A percentile compares a stretch with the other conserved stretches of the same genome.
Evolutionary conservation across 768 basidiomycete species (phyloP).

Genomic region (Pleurotus eryngii): DNA sequence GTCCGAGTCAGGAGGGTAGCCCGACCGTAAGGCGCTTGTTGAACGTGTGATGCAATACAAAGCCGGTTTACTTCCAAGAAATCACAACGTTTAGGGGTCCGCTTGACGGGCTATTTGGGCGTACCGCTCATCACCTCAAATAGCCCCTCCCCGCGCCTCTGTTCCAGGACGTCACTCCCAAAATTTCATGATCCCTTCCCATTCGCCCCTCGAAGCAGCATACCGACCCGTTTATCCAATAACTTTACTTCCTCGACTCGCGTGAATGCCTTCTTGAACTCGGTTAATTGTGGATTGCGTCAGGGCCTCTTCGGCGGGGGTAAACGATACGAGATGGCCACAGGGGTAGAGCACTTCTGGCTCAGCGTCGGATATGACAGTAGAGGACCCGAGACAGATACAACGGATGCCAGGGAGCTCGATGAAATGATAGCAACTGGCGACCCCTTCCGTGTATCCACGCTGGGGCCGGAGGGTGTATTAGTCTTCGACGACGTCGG

Average conservation of each 20-base stretch:
- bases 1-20: too few species aligned
- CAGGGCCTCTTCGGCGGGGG: constrained; percentile 43
- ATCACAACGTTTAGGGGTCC: too few species aligned
- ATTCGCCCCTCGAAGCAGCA: constrained; percentile 75
- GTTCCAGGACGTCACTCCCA: constrained; percentile 73
- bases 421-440: constrained; percentile 15
- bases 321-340: constrained; percentile 57
- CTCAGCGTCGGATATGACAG: constrained; percentile 72
- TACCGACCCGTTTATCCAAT: constrained; percentile 44
- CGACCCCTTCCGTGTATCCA: background rate
- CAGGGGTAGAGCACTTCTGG: constrained; percentile 51
- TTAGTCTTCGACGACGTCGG: background rate
- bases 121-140: constrained; percentile 64
- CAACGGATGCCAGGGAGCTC: constrained; percentile 51
- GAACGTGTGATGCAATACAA: too few species aligned
- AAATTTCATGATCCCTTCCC: constrained; percentile 83
- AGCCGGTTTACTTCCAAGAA: too few species aligned
- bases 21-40: too few species aligned
- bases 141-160: constrained; percentile 55
- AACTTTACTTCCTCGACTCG: constrained; percentile 47
- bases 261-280: constrained; percentile 61
- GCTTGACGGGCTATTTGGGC: background rate
- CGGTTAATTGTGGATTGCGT: constrained; percentile 40
- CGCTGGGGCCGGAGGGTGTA: background rate
- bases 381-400: constrained; percentile 68